phyloP scores from a whole-genome alignment of 2,329 filamentous ascomycete species.

The Elsinoe arachidis region DNA sequence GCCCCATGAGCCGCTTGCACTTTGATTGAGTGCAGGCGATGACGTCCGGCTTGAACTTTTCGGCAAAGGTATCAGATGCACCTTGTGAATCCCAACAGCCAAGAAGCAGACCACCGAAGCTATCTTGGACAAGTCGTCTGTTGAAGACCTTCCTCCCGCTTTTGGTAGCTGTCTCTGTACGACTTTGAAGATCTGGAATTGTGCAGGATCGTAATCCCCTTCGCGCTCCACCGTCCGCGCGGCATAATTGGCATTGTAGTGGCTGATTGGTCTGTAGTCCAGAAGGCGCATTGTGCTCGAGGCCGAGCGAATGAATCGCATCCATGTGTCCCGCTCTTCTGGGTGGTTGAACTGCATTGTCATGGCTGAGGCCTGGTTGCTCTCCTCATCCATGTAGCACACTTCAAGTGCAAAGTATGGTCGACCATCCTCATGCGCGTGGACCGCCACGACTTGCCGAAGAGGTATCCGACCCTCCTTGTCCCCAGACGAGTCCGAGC shows the following conservation, averaged over 20 bases:
- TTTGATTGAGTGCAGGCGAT: conserved; percentile 39
- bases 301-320: conserved; percentile 52
- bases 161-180: conserved; percentile 53
- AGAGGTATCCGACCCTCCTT: conserved; percentile 52
- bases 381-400: conserved; percentile 58
- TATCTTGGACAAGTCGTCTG: conserved; percentile 58
- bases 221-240: conserved; percentile 55
- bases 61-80: conserved; percentile 59
- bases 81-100: conserved; percentile 59
- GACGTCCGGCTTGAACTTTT: conserved; percentile 47
- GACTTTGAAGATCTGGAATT: conserved; percentile 61
- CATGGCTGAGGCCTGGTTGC: conserved; percentile 51
- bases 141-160: conserved; percentile 47
- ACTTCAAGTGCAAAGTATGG: conserved; percentile 60
- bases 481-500: conserved; percentile 42
- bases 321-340: conserved; percentile 58
- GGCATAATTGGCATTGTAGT: conserved; percentile 53
- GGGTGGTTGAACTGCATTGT: conserved; percentile 56
- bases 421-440: conserved; percentile 57
- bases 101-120: conserved; percentile 59
- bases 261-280: conserved; percentile 46
- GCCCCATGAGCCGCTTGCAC: conserved; percentile 46
- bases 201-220: conserved; percentile 58
- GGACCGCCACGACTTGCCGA: conserved; percentile 58
- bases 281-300: conserved; percentile 47